Evolutionary conservation across 2,329 filamentous ascomycete species (phyloP), one percentile per base, ranked within the genome.

Genomic region (Chaetomium sp.): DNA sequence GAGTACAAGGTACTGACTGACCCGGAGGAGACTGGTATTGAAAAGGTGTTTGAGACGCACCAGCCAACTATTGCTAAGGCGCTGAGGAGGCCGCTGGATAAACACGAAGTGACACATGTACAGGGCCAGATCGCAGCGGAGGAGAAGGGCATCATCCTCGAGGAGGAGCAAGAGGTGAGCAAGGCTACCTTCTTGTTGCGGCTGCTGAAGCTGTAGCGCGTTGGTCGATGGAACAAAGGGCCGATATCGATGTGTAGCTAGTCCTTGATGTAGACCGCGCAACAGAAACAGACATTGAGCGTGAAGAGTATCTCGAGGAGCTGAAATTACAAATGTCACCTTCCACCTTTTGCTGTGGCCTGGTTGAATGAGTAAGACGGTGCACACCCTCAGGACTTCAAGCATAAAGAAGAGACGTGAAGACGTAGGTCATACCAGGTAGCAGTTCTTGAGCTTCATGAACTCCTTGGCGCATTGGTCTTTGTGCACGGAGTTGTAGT

Each of bases 401-500:
- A n/a, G 51, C 4, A 51, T 50, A 35, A 27, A 31, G 10, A 9
- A 53, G 50, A 13, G 13, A 27, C 10, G 21, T 19, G 13, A 8
- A 53, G 13, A 29, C n/a, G 23, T 7, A 21, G 29, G 19, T n/a
- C 85, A 72, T 82, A 97, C 93, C 73, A 96, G 73, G 74, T 92
- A 96, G 75, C 94, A 98, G 70, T 96, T 83, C 76, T 96, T 97
- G 57, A 98, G 77, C 69, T 81, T 87, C 77, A 95, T 81, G 71
- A 99, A 98, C 74, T 97, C 93, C 64, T 87, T 87, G 4, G 84
- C 83, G 74, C 95, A 99, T 82, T 95, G 95, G 74, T 97, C 92
- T 75, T 96, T 96, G 71, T 93, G 86, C 3, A 97, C 87, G 4
- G 92, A 87, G 74, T 94, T 94, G 78, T 96, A 98, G 74, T 98